Base-by-base conservation (phyloP, 495 filamentous ascomycete species). In the Neurospora terricola region DNA sequence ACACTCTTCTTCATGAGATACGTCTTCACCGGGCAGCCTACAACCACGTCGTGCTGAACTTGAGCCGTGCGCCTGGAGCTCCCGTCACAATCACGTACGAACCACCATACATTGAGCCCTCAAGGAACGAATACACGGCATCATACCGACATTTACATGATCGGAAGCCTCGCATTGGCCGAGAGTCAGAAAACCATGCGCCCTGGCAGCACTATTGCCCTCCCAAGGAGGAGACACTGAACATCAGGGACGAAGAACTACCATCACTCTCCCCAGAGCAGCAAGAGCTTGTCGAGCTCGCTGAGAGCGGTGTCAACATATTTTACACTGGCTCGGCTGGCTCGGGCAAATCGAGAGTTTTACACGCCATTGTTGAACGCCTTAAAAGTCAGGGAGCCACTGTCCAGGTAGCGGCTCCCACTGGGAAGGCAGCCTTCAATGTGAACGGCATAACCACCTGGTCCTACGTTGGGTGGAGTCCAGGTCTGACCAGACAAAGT, bases 321-420 rank as follows among this genome's bases (percentile, higher is more conserved):
- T 91, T 90, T 76, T 89, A 87, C 75, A 90, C 88, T 1, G 89
- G 89, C 11, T 87, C 87, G 1, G 89, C 88, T 5, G 89, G 89
- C 2, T 86, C 82, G 48, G 88, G 89, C 34, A 91, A 91, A 74
- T 88, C 87, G 0, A 88, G 85, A 0, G 88, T 89, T 0, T 75
- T 91, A 2, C 84, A 84, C 72, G 82, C 81, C 11, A 86, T 88
- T 71, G 80, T 80, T 8, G 77, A 74, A 34, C 76, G 79, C 2
- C 80, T 89, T n/a, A n/a, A n/a, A n/a, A n/a, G n/a, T n/a, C n/a
- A n/a, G n/a, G n/a, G n/a, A n/a, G n/a, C n/a, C n/a, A n/a, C n/a
- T 37, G 36, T 90, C n/a, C 72, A 83, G 34, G 86, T 90, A 45
- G 72, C 88, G 23, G 87, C 88, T 2, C 88, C 88, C 0, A 90